Base-by-base conservation (phyloP, 352 stramenopile species). In the Phytophthora cactorum region DNA sequence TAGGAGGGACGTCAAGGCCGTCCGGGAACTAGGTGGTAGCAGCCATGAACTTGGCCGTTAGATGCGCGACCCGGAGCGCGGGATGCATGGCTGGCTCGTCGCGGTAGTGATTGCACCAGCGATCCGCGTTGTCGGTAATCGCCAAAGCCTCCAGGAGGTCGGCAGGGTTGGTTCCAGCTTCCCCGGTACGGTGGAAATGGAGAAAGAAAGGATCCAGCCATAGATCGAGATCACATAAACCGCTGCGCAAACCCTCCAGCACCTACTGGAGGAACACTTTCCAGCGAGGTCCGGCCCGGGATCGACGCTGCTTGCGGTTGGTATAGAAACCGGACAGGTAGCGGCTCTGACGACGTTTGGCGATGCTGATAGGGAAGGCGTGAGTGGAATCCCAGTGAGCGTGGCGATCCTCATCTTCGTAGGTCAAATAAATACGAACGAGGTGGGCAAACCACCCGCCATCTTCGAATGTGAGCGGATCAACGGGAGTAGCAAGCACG, bases 221-320 rank as follows among this genome's bases (percentile, higher is more conserved):
- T 2, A 63, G 14, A 34, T 63, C 56, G 2, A 63, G 17, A 43
- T 63, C 56, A 9, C 32, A 39, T 3, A 41, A 4, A 25, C 32
- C 31, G 1, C 5, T 7, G 5, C 38, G 15, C 8, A 50, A 41
- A 2, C 29, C 31, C 0, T 2, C n/a, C 2, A 63, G 17, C 1
- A 63, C 10, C 12, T 15, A 5, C 2, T 25, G 12, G 0, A 63
- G 32, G 7, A 55, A 15, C 0, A 17, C 11, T 14, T 56, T 63
- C 45, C 45, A 63, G 11, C 56, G 46, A 3, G 17, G 8, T 0
- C 45, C 46, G 9, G 34, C 29, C 7, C 56, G 22, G 2, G 32
- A 56, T 15, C 56, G 56, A 31, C 55, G 31, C 17, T 63, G 45
- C 14, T 56, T 55, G 1, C 34, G 45, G 1, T 32, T 34, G 1